These are phyloP conservation scores for Phyllosticta ampelicida DNA, from an alignment of 2,329 filamentous ascomycete genomes.

Conservation along the genomic window DNA sequence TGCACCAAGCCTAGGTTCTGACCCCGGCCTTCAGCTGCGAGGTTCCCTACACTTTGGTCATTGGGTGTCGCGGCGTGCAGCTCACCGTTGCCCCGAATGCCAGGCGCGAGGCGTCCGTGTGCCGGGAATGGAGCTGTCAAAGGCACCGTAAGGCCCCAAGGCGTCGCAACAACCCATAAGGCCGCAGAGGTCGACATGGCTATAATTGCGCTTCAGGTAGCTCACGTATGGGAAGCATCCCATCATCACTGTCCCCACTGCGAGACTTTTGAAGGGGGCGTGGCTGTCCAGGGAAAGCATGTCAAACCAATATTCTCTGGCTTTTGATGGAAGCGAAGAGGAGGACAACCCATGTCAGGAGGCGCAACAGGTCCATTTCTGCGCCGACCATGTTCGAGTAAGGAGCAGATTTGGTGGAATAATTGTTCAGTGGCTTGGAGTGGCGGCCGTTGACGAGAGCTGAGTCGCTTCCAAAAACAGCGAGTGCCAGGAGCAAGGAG, in stretches of 20 bases:
- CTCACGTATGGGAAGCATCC: not conserved
- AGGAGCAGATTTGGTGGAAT: not conserved
- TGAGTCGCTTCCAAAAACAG: conserved; percentile 6
- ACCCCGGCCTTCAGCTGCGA: not conserved
- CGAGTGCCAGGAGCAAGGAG: not conserved
- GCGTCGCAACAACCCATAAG: not conserved
- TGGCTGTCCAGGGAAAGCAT: conserved; percentile 1
- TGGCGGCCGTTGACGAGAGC: conserved; percentile 9
- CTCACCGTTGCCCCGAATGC: not conserved
- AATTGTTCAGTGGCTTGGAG: not conserved
- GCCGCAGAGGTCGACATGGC: not conserved
- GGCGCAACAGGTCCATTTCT: conserved; percentile 1
- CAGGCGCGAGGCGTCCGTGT: not conserved
- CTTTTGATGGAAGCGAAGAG: not conserved
- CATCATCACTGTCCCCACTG: not conserved
- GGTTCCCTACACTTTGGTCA: not conserved
- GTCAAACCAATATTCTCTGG: conserved; percentile 9
- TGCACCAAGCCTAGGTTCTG: not conserved
- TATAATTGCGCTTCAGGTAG: not conserved
- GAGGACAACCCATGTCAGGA: conserved; percentile 5
- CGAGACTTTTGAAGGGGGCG: not conserved
- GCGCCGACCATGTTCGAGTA: not conserved
- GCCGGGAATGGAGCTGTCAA: not conserved
- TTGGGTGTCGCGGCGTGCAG: not conserved
- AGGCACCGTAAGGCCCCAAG: not conserved